Conservation (phyloP, 2,329 filamentous ascomycete species). For the Pezicula neosporulosa region DNA sequence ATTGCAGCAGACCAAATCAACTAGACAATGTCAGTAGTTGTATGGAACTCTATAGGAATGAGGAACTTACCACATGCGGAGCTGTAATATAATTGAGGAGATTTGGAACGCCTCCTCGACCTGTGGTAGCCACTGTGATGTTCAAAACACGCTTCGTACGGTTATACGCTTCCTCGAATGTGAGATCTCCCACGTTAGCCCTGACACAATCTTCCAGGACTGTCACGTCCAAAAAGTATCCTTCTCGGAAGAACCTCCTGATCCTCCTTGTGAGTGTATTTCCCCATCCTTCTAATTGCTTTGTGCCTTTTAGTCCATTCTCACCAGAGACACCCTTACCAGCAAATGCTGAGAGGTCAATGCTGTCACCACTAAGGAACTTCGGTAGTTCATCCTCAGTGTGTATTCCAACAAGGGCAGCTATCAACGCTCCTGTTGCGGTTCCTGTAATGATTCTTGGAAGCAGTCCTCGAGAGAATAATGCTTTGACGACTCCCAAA, state of each 20-base stretch:
- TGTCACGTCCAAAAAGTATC: constrained; percentile 79
- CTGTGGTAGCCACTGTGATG: constrained; percentile 80
- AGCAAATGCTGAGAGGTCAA: constrained; percentile 79
- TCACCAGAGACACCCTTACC: constrained; percentile 28
- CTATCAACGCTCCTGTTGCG: constrained; percentile 85
- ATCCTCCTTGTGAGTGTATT: constrained; percentile 64
- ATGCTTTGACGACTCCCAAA: constrained; percentile 82
- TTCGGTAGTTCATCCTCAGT: constrained; percentile 78
- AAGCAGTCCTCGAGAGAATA: constrained; percentile 75
- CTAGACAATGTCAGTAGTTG: constrained; percentile 13
- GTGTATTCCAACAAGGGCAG: constrained; percentile 82
- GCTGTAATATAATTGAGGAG: constrained; percentile 90
- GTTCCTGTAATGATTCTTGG: constrained; percentile 91
- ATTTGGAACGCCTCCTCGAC: constrained; percentile 73
- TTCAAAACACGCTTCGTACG: constrained; percentile 85
- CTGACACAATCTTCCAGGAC: constrained; percentile 82
- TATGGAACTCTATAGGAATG: background rate
- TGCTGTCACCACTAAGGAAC: constrained; percentile 74
- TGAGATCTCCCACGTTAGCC: constrained; percentile 82
- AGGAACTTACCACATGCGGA: constrained; percentile 75
- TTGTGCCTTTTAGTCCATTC: constrained; percentile 25
- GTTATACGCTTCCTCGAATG: constrained; percentile 88
- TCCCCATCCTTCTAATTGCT: constrained; percentile 37
- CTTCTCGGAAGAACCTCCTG: constrained; percentile 67
- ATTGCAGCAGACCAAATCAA: constrained; percentile 61